Base-by-base conservation (phyloP, 441 rosid species). In the Hura crepitans region DNA sequence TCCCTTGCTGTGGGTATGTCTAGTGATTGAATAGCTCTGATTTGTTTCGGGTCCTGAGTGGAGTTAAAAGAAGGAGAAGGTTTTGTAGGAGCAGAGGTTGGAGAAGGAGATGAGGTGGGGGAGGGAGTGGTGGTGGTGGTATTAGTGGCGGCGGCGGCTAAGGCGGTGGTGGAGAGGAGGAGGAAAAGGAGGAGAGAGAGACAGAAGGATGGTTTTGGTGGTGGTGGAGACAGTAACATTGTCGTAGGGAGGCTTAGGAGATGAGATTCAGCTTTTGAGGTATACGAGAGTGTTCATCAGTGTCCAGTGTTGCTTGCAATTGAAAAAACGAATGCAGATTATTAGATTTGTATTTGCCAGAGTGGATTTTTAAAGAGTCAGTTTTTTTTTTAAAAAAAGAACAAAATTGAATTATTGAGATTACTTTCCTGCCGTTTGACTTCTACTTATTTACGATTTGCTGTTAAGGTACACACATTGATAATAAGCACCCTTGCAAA, bases 21-120 rank as follows among this genome's bases (percentile, higher is more conserved):
- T 60, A 94, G 83, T 54, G 97, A 89, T 59, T 83, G 82, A 2
- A 90, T 97, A 12, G 99, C 93, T 67, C 74, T 80, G 18, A 89
- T 81, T 62, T 94, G 96, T 68, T 92, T 87, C n/a, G 96, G 94
- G 87, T 89, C 97, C 69, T 92, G 58, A 25, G 90, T 81, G 35
- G 94, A 78, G 55, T 85, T 35, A 46, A 80, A 31, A 42, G 81
- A 37, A 47, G 80, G 64, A 6, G 77, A 39, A 10, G 77, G 31
- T 18, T 73, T 65, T 17, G 68, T 53, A 25, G 77, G 79, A 31
- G 82, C 43, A 47, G 80, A 68, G 20, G 69, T 49, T 7, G 81
- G 72, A 4, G 82, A 42, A 18, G 74, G 39, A 12, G 69, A 62
- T 53, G 75, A 35, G 51, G 73, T 37, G 45, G 73, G 45, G 27